These are phyloP conservation scores for Barnettozyma californica DNA, from an alignment of 805 yeast genomes.

Conservation along the genomic window DNA sequence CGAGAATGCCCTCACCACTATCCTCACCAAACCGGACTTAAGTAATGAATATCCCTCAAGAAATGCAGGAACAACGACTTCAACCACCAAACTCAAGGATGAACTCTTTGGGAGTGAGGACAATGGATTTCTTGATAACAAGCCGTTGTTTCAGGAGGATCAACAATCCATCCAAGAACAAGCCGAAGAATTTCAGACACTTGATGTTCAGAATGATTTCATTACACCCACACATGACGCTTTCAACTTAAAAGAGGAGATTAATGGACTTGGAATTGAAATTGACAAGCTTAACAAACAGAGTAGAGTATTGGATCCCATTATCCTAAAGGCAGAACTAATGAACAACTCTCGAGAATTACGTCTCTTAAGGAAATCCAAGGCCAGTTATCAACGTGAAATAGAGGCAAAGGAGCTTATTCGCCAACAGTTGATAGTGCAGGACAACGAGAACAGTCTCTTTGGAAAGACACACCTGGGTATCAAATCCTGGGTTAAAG, in stretches of 20 bases:
- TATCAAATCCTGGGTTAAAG: conserved; percentile 44
- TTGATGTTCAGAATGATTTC: conserved; percentile 32
- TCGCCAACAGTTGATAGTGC: conserved; percentile 75
- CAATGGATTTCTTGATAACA: conserved; percentile 19
- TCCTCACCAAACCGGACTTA: conserved; percentile 21
- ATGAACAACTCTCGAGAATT: conserved; percentile 72
- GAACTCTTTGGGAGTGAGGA: conserved; percentile 23
- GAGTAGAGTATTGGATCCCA: conserved; percentile 55
- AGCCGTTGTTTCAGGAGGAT: conserved; percentile 24
- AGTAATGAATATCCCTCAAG: not conserved
- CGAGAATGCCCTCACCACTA: conserved; percentile 28
- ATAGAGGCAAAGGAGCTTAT: conserved; percentile 68
- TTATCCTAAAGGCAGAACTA: conserved; percentile 76
- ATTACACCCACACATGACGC: conserved; percentile 66
- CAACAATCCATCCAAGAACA: conserved; percentile 9
- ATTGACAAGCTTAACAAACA: conserved; percentile 59
- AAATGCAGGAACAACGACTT: conserved; percentile 1
- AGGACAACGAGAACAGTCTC: conserved; percentile 74
- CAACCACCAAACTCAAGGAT: conserved; percentile 13
- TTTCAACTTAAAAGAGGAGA: conserved; percentile 59
- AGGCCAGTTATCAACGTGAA: conserved; percentile 61
- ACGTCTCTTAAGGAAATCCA: conserved; percentile 63
- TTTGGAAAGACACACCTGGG: conserved; percentile 57
- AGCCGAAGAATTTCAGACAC: conserved; percentile 16
- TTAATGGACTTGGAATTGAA: conserved; percentile 50